These are phyloP conservation scores for Neurospora crassa DNA, from an alignment of 2,329 filamentous ascomycete genomes.

Conservation along the genomic window DNA sequence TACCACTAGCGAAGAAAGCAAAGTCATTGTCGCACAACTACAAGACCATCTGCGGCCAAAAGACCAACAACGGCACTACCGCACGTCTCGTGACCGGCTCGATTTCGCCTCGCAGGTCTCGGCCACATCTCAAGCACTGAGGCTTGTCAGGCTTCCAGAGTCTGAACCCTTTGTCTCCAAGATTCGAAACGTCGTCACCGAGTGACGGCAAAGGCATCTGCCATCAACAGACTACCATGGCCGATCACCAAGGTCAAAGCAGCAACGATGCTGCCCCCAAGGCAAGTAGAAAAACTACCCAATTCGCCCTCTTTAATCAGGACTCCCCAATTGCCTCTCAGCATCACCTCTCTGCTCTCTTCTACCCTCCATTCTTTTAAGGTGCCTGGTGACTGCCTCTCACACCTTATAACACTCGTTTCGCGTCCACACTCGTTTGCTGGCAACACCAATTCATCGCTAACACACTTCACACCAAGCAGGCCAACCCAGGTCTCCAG, in stretches of 20 bases:
- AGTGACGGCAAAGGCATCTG: not conserved
- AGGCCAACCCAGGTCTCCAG: slow-evolving; percentile 10
- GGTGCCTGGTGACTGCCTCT: not conserved
- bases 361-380: not conserved
- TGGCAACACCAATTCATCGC: not conserved
- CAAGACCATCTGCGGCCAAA: not conserved
- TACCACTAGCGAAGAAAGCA: not conserved
- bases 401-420: not conserved
- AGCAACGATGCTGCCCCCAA: slow-evolving; percentile 14
- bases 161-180: not conserved
- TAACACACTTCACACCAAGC: slow-evolving; percentile 8
- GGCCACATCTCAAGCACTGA: not conserved
- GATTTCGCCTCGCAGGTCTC: not conserved
- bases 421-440: not conserved
- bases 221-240: slow-evolving; percentile 7
- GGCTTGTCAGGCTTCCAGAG: not conserved
- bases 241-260: slow-evolving; percentile 14
- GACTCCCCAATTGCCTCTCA: slow-evolving; percentile 2
- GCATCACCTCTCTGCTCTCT: not conserved
- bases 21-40: not conserved
- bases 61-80: not conserved
- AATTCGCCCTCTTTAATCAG: slow-evolving; percentile 9
- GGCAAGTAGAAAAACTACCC: slow-evolving; percentile 11
- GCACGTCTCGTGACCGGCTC: not conserved
- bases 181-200: not conserved